Base-by-base conservation (phyloP, 2,329 filamentous ascomycete genomes). In the Verticillium tricorpus region DNA sequence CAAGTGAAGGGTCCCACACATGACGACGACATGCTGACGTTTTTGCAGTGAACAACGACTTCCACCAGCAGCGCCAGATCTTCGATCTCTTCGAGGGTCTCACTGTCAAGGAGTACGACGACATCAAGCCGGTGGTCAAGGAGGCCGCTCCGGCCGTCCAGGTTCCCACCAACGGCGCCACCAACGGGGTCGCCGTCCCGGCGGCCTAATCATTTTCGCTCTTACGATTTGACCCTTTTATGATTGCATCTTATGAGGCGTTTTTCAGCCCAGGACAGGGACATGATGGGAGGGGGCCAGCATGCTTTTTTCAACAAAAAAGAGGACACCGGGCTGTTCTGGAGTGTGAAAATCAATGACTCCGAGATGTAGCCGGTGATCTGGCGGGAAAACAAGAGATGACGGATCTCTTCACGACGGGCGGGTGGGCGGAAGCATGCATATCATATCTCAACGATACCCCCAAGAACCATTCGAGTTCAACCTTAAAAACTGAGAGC, bases 1-100 rank as follows among this genome's bases (percentile, higher is more conserved):
- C 7, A 56, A 14, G 11, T 56, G 5, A 5, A 25, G 11, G 11
- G 39, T 35, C 17, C 56, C 58, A 45, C 9, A 45, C 11, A 22
- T 6, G 17, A 60, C 22, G 37, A 50, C 39, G 55, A 35, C 65
- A 62, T 32, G 64, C 57, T 57, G 17, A 62, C 59, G 2, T 61
- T 25, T 25, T 8, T 28, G 22, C 67, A 93, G 95, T 99, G 32
- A 93, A 99, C 80, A 99, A 99, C 72, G 93, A 99, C 74, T 99
- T 99, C 87, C 92, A 96, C 74, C 84, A 92, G 69, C 87, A 86
- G 61, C 83, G 87, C 59, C 89, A 88, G 61, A 90, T 99, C 68
- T 98, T 97, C 74, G 85, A 90, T 56, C 81, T 98, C 31, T 95
- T 99, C 73, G 85, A 93, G 17, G 92, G 87, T 28, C 82, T 99